Percentiles rank a stretch among this genome's conserved stretches.
Evolutionary conservation across 179 eudicot genomes (phyloP).

Genomic region (Vitellaria paradoxa): DNA sequence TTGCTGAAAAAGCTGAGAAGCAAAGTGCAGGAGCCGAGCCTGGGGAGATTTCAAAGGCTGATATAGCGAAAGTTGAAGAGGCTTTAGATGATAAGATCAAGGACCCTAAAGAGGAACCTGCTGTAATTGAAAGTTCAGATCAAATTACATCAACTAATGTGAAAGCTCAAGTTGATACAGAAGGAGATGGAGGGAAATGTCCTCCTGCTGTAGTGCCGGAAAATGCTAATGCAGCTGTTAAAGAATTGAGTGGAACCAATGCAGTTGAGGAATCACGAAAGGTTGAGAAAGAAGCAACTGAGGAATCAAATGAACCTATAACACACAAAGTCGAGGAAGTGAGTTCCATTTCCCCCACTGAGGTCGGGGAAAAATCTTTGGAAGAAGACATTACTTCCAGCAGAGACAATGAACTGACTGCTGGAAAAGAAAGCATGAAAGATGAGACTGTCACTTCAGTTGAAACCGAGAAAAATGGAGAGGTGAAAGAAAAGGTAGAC

Average conservation of each 20-base stretch:
- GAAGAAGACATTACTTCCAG: slow-evolving; percentile 34
- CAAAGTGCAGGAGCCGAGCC: slow-evolving; percentile 21
- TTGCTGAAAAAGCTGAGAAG: slow-evolving; percentile 18
- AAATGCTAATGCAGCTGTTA: slow-evolving; percentile 1
- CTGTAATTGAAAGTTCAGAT: slow-evolving; percentile 9
- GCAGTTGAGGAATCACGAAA: slow-evolving; percentile 13
- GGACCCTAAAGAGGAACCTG: slow-evolving; percentile 19
- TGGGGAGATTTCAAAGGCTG: slow-evolving; percentile 21
- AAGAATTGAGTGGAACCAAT: slow-evolving; percentile 12
- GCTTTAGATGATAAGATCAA: slow-evolving; percentile 13
- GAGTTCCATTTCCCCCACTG: slow-evolving; percentile 13
- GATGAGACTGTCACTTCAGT: slow-evolving; percentile 11
- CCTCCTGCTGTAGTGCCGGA: background rate
- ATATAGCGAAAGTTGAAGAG: slow-evolving; percentile 17
- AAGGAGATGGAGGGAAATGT: slow-evolving; percentile 2
- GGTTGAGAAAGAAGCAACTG: slow-evolving; percentile 17
- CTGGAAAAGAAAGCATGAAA: slow-evolving; percentile 29
- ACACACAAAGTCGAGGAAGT: slow-evolving; percentile 18
- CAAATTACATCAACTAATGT: slow-evolving; percentile 17
- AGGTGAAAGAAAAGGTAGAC: slow-evolving; percentile 25
- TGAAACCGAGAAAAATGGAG: slow-evolving; percentile 31
- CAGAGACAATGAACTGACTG: slow-evolving; percentile 43
- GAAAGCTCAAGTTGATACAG: slow-evolving; percentile 26
- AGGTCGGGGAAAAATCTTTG: slow-evolving; percentile 26
- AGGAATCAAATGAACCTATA: slow-evolving; percentile 21